phyloP scores from a whole-genome alignment of 805 yeast species.

The Ogataea wickerhamii region DNA sequence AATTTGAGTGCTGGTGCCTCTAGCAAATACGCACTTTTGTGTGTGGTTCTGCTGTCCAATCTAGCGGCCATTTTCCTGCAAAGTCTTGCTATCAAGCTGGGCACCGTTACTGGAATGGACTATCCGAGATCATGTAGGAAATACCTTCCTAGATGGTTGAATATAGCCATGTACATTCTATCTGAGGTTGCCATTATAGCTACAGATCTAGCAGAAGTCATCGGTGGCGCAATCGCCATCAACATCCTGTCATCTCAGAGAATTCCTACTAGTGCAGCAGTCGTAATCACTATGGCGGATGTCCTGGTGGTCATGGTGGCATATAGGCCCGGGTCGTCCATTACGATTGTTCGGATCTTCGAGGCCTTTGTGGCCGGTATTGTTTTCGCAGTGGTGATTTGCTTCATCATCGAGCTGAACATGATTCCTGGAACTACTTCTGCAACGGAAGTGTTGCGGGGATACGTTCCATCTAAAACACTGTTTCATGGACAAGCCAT shows the following conservation, averaged over 20 bases:
- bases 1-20: constrained; percentile 46
- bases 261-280: constrained; percentile 49
- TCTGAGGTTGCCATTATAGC: constrained; percentile 50
- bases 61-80: constrained; percentile 46
- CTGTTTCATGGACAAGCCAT: constrained; percentile 42
- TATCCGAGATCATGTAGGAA: constrained; percentile 43
- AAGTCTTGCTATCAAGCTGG: constrained; percentile 41
- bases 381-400: constrained; percentile 41
- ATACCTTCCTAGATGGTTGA: constrained; percentile 39
- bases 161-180: constrained; percentile 36
- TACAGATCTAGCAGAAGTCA: constrained; percentile 52
- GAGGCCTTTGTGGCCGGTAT: constrained; percentile 41
- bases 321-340: constrained; percentile 42
- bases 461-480: constrained; percentile 40
- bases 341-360: constrained; percentile 39
- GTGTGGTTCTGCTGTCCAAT: constrained; percentile 41
- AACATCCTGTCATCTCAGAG: constrained; percentile 37
- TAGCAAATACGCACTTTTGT: constrained; percentile 40
- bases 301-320: constrained; percentile 46
- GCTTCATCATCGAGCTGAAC: constrained; percentile 44
- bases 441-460: constrained; percentile 37
- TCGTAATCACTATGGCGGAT: constrained; percentile 41
- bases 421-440: constrained; percentile 29
- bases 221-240: constrained; percentile 49
- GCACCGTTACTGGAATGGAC: constrained; percentile 48